Base-by-base conservation (phyloP, 1,284 basidiomycete genomes). In the Bondarzewia mesenterica region DNA sequence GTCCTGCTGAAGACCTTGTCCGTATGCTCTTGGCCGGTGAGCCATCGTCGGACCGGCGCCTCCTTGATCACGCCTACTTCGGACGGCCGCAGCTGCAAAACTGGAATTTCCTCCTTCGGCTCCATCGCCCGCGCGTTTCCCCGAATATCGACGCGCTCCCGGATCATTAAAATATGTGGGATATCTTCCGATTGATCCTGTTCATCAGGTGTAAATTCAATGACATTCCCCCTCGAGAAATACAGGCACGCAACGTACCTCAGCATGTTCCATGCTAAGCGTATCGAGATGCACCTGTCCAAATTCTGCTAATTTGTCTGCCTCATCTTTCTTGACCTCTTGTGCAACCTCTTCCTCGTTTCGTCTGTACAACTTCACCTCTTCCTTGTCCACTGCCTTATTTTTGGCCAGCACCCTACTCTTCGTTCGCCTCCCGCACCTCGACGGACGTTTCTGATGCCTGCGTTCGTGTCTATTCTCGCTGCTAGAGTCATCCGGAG, bases 41-140 rank as follows among this genome's bases (percentile, higher is more conserved):
- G 57, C 76, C 82, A 86, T 7, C 77, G 69, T 49, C 70, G 64
- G 0, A 76, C 73, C 0, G 80, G 79, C 1, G 65, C 73, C 57
- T 84, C 80, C 56, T 78, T 81, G 59, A 91, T 80, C 36, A 87
- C 64, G 2, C 87, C 85, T 49, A 88, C 73, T 46, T 85, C 70
- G 7, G 73, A 70, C 1, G 71, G 63, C 0, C 77, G 74, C 39
- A 94, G 64, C 7, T 70, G 72, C 38, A 95, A 70, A 1, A 81
- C 86, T 5, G 69, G 65, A 0, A 98, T 71, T 42, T 86, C 77
- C 1, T 72, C 63, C 51, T 77, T 74, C 0, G 82, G 72, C 60
- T 97, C 93, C 54, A 99, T 73, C 0, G 85, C 76, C 8, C 93
- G 80, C 15, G 91, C 73, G 6, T 80, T 66, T 6, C 95, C 95